Percentiles rank a stretch among this genome's conserved stretches.
Evolutionary conservation across 805 yeast species (phyloP).

Genomic region (Candida tammaniensis): DNA sequence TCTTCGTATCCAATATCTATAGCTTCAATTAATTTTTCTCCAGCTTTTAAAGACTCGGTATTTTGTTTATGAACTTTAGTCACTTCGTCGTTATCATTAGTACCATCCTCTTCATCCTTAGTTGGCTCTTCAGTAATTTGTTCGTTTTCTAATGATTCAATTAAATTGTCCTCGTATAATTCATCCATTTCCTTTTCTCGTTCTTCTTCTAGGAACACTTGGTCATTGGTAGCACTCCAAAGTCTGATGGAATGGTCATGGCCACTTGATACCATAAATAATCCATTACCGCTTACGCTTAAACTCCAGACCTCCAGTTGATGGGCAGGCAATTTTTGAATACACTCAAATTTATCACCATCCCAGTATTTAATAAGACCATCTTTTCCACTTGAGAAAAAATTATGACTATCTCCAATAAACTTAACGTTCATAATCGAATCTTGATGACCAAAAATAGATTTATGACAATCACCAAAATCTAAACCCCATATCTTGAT

Average conservation of each 20-base stretch:
- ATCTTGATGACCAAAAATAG: constrained; percentile 95
- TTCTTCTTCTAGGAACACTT: constrained; percentile 96
- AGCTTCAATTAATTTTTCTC: constrained; percentile 91
- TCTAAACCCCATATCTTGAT: constrained; percentile 98
- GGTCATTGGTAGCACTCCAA: constrained; percentile 94
- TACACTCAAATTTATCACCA: constrained; percentile 93
- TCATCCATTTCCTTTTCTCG: constrained; percentile 95
- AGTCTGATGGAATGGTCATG: constrained; percentile 92
- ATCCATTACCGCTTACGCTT: constrained; percentile 71
- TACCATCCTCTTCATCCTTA: constrained; percentile 33
- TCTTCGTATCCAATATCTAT: constrained; percentile 79
- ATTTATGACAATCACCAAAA: constrained; percentile 97
- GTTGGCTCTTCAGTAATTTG: constrained; percentile 37
- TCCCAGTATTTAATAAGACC: constrained; percentile 94
- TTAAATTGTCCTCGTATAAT: constrained; percentile 75
- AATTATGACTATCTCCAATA: constrained; percentile 81
- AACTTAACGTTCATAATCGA: constrained; percentile 87
- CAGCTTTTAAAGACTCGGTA: constrained; percentile 87
- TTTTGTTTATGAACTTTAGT: constrained; percentile 77
- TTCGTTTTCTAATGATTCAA: constrained; percentile 63
- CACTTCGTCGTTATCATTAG: constrained; percentile 50
- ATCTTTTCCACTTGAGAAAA: constrained; percentile 89
- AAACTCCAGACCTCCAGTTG: constrained; percentile 93
- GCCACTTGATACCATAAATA: constrained; percentile 73
- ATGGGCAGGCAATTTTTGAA: constrained; percentile 80